phyloP scores from a whole-genome alignment of 2,329 filamentous ascomycete species.

The Verticillium longisporum region DNA sequence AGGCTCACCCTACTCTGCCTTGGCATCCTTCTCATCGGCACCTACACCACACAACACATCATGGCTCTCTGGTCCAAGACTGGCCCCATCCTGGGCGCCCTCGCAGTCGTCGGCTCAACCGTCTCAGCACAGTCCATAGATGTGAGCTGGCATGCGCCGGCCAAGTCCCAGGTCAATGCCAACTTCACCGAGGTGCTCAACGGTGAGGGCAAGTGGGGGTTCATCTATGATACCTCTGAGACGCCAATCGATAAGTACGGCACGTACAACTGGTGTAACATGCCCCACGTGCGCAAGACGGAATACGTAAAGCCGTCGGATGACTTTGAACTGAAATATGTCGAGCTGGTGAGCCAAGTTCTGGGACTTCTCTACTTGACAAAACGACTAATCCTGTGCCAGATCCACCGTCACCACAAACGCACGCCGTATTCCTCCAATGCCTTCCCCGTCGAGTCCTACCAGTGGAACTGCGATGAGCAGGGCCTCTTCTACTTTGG shows the following conservation, averaged over 20 bases:
- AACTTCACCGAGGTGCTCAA: slow-evolving; percentile 51
- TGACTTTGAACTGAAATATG: slow-evolving; percentile 63
- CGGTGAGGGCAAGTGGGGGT: slow-evolving; percentile 61
- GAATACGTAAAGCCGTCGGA: slow-evolving; percentile 53
- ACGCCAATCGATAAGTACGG: slow-evolving; percentile 51
- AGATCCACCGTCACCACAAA: slow-evolving; percentile 81
- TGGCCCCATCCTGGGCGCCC: slow-evolving; percentile 5
- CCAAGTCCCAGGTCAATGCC: slow-evolving; percentile 46
- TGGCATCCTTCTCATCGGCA: slow-evolving; percentile 6
- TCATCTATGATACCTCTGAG: slow-evolving; percentile 62
- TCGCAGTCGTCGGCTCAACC: slow-evolving; percentile 6
- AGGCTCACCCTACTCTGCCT: slow-evolving; percentile 6
- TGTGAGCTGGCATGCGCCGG: slow-evolving; percentile 52
- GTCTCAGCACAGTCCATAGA: slow-evolving; percentile 21
- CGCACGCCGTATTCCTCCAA: slow-evolving; percentile 75
- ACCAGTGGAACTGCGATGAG: slow-evolving; percentile 67
- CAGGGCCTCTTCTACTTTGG: slow-evolving; percentile 65
- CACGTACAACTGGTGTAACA: slow-evolving; percentile 78
- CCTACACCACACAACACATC: slow-evolving; percentile 4
- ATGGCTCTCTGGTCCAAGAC: slow-evolving; percentile 7
- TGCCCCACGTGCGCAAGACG: slow-evolving; percentile 67
- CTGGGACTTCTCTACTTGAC: slow-evolving; percentile 3
- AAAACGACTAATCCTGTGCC: background rate
- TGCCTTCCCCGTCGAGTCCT: slow-evolving; percentile 66
- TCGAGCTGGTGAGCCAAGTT: slow-evolving; percentile 56